Conservation (phyloP, 805 yeast species). For the Danielozyma ontarioensis region DNA sequence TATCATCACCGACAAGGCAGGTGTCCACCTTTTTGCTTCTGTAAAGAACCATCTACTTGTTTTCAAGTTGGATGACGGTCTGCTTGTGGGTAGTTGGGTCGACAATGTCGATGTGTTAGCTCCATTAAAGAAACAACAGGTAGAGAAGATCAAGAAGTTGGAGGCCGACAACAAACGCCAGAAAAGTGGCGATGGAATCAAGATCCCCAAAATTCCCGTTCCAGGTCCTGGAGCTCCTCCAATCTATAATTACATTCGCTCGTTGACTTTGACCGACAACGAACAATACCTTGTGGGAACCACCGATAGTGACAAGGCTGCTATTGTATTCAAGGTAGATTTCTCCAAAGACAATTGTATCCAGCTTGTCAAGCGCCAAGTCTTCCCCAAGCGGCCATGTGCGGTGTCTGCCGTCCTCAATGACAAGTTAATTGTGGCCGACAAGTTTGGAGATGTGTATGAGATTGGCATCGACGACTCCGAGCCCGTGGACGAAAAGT, state of each 20-base stretch:
- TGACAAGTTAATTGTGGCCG: constrained; percentile 67
- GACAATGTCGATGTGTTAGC: constrained; percentile 51
- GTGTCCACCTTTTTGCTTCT: constrained; percentile 48
- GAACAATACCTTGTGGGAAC: constrained; percentile 53
- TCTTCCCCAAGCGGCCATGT: constrained; percentile 90
- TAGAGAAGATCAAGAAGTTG: constrained; percentile 29
- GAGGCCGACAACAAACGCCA: constrained; percentile 20
- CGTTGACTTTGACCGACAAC: constrained; percentile 51
- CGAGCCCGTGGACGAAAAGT: constrained; percentile 36
- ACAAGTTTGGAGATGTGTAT: constrained; percentile 95
- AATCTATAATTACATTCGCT: constrained; percentile 62
- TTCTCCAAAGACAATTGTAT: constrained; percentile 38
- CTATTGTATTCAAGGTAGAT: constrained; percentile 51
- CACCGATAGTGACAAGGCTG: constrained; percentile 81
- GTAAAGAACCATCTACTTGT: constrained; percentile 57
- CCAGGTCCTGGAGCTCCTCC: constrained; percentile 71
- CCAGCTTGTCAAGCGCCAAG: constrained; percentile 58
- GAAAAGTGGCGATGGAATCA: constrained; percentile 23
- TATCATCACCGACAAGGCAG: constrained; percentile 39
- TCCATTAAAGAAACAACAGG: constrained; percentile 44
- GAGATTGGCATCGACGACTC: constrained; percentile 41
- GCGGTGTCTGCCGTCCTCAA: constrained; percentile 59
- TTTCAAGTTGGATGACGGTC: constrained; percentile 36
- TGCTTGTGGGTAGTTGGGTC: constrained; percentile 53
- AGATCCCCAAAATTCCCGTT: constrained; percentile 48